A percentile compares a stretch with the other conserved stretches of the same genome.
Conservation (phyloP, 495 filamentous ascomycete species). For the Penicillium coffeae region DNA sequence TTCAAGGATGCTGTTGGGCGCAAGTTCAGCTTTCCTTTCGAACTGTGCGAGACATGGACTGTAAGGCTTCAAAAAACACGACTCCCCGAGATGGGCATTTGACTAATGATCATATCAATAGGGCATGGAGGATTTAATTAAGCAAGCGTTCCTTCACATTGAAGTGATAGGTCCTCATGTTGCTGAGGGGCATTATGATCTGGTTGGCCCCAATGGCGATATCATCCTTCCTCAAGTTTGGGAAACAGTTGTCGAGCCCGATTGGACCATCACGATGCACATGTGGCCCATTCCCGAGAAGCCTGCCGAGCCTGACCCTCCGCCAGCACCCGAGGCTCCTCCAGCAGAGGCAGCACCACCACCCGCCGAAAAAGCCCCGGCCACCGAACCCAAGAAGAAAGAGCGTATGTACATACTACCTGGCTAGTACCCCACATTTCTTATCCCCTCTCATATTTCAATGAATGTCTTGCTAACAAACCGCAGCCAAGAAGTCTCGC, state of each 20-base stretch:
- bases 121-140: conserved; percentile 84
- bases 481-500: conserved; percentile 29
- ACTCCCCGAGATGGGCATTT: background rate
- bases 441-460: background rate
- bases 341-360: conserved; percentile 11
- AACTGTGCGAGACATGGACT: conserved; percentile 76
- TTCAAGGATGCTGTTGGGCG: conserved; percentile 85
- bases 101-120: conserved; percentile 23
- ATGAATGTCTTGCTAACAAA: conserved; percentile 5
- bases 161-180: conserved; percentile 80
- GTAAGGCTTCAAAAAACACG: conserved; percentile 38
- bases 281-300: conserved; percentile 89
- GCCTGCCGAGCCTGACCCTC: conserved; percentile 41
- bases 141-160: conserved; percentile 82
- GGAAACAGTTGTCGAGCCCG: conserved; percentile 80
- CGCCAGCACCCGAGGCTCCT: conserved; percentile 20
- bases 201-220: conserved; percentile 77
- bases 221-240: conserved; percentile 86
- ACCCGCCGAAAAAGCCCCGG: conserved; percentile 20
- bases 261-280: conserved; percentile 90
- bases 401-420: conserved; percentile 17
- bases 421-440: background rate
- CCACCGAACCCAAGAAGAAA: conserved; percentile 35
- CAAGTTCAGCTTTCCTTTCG: conserved; percentile 82
- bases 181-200: conserved; percentile 78